A percentile compares a stretch with the other conserved stretches of the same genome.
phyloP scores from a whole-genome alignment of 2,329 filamentous ascomycete genomes.

The Xylaria arbuscula region DNA sequence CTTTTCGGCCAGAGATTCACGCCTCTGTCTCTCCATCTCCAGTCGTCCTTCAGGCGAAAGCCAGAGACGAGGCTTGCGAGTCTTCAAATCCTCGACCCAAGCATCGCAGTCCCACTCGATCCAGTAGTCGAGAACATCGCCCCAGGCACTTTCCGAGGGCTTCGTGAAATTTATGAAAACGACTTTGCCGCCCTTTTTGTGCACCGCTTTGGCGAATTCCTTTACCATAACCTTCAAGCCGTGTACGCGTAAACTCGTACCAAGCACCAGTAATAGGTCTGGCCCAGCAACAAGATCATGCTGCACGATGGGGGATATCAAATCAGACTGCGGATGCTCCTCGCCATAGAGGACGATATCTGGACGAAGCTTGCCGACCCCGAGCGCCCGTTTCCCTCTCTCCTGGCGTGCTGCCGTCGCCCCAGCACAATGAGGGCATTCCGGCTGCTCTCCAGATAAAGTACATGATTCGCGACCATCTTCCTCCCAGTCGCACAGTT shows the following conservation, averaged over 20 bases:
- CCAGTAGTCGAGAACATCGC: constrained; percentile 79
- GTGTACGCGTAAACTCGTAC: constrained; percentile 77
- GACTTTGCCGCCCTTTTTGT: constrained; percentile 74
- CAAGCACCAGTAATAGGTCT: constrained; percentile 75
- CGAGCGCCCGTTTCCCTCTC: constrained; percentile 73
- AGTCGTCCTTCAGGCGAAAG: constrained; percentile 58
- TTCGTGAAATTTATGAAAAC: constrained; percentile 80
- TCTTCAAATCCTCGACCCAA: constrained; percentile 73
- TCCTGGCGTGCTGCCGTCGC: constrained; percentile 72
- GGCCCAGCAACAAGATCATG: constrained; percentile 73
- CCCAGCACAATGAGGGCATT: constrained; percentile 72
- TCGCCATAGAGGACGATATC: constrained; percentile 81
- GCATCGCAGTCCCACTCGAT: constrained; percentile 80
- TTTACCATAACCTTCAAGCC: constrained; percentile 76
- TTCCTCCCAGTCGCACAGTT: constrained; percentile 69
- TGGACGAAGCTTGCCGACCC: constrained; percentile 74
- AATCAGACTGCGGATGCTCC: constrained; percentile 74
- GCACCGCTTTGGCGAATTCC: constrained; percentile 77
- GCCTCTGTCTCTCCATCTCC: constrained; percentile 56
- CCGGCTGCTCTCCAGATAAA: constrained; percentile 72
- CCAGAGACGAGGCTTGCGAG: constrained; percentile 70
- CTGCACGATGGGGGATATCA: constrained; percentile 75
- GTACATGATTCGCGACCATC: constrained; percentile 65
- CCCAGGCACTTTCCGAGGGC: constrained; percentile 77
- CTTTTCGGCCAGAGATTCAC: constrained; percentile 49